Conservation (phyloP, 2,329 filamentous ascomycete species). For the Colletotrichum neosansevieriae region DNA sequence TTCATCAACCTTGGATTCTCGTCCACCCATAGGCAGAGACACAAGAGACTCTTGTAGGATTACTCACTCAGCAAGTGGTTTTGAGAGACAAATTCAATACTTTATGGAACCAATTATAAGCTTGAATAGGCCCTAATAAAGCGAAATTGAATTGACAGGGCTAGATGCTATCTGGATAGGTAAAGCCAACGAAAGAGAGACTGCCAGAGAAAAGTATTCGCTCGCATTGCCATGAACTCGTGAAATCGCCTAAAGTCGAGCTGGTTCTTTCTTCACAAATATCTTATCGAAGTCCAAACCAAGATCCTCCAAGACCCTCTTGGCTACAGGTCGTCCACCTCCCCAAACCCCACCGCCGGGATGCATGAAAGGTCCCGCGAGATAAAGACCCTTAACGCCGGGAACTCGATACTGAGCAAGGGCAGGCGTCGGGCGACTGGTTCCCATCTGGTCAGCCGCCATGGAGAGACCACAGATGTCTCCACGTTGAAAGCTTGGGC, state of each 20-base stretch:
- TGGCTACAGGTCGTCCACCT: conserved; percentile 5
- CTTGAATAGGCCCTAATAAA: too few species aligned
- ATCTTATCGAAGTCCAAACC: conserved; percentile 17
- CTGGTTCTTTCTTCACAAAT: neutral
- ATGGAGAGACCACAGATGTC: conserved; percentile 20
- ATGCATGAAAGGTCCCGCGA: conserved; percentile 22
- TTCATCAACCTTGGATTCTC: too few species aligned
- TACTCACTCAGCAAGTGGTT: too few species aligned
- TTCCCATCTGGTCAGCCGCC: conserved; percentile 12
- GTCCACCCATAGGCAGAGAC: too few species aligned
- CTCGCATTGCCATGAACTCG: too few species aligned
- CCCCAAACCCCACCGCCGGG: conserved; percentile 20
- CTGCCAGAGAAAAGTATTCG: too few species aligned
- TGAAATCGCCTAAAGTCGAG: neutral
- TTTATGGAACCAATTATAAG: too few species aligned
- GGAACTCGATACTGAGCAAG: neutral
- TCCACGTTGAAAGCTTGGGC: conserved; percentile 19
- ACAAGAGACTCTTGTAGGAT: too few species aligned
- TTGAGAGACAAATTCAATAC: too few species aligned
- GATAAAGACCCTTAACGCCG: neutral
- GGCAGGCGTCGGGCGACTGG: neutral
- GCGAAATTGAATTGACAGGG: too few species aligned
- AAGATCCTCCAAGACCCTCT: conserved; percentile 11
- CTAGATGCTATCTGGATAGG: too few species aligned
- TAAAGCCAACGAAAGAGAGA: too few species aligned